These are phyloP conservation scores for Fraxinus paxiana DNA, from an alignment of 305 asterid species.

Conservation along the genomic window DNA sequence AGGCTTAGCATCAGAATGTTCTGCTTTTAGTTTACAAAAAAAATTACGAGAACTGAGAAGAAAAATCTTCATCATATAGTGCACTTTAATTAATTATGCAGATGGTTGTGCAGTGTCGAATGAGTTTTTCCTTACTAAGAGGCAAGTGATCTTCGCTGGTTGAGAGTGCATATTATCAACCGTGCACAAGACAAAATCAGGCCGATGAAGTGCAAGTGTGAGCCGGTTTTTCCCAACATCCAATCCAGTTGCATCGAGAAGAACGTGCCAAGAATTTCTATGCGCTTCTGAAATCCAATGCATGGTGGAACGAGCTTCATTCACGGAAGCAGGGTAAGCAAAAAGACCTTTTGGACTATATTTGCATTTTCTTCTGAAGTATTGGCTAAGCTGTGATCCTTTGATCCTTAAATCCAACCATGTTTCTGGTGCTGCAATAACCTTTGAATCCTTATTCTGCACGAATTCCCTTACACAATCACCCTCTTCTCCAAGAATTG, in stretches of 20 bases:
- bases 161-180: conserved; percentile 45
- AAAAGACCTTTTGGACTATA: conserved; percentile 65
- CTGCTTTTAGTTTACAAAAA: not conserved
- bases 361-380: conserved; percentile 64
- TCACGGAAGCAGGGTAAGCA: conserved; percentile 48
- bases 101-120: conserved; percentile 42
- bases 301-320: conserved; percentile 56
- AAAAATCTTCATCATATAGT: not conserved
- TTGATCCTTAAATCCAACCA: conserved; percentile 88
- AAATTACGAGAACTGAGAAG: not conserved
- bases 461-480: conserved; percentile 53
- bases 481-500: conserved; percentile 40
- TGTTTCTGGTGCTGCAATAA: conserved; percentile 61
- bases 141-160: conserved; percentile 55
- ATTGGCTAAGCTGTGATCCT: conserved; percentile 79
- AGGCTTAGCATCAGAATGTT: not conserved
- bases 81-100: conserved; percentile 7
- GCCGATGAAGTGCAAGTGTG: conserved; percentile 58
- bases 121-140: conserved; percentile 63
- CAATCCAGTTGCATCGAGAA: conserved; percentile 53
- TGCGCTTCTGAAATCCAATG: conserved; percentile 89
- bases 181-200: conserved; percentile 57
- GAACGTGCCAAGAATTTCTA: conserved; percentile 73
- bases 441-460: conserved; percentile 47
- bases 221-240: conserved; percentile 45